Evolutionary conservation across 257 asterid species (phyloP).

Genomic region (Penstemon davidsonii): DNA sequence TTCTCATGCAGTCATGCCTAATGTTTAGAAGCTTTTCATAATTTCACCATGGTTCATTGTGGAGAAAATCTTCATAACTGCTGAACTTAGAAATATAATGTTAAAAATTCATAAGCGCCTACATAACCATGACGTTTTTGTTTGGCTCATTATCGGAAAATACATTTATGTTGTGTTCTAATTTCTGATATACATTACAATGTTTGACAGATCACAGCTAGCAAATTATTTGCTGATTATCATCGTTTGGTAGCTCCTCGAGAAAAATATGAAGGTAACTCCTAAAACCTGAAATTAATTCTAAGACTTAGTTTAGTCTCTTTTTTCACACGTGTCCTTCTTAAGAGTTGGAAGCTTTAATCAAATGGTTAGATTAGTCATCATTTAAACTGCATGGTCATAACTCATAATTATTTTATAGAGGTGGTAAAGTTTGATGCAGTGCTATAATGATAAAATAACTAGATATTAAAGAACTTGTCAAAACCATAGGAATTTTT

Average conservation of each 20-base stretch:
- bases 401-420: too few species aligned
- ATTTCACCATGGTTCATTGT: too few species aligned
- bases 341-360: not conserved
- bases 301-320: not conserved
- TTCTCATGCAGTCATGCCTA: too few species aligned
- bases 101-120: too few species aligned
- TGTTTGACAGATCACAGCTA: constrained; percentile 53
- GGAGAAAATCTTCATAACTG: too few species aligned
- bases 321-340: not conserved
- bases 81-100: too few species aligned
- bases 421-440: too few species aligned
- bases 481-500: constrained; percentile 7
- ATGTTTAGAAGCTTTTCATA: too few species aligned
- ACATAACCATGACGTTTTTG: not conserved
- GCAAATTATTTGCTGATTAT: constrained; percentile 58
- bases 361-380: not conserved
- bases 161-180: not conserved
- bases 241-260: constrained; percentile 77
- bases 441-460: not conserved
- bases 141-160: not conserved
- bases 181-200: constrained; percentile 6
- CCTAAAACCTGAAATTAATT: not conserved
- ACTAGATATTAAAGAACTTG: not conserved
- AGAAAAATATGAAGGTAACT: constrained; percentile 67
- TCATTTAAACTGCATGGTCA: not conserved